Conservation (phyloP, 2,329 filamentous ascomycete genomes). For the Phaeosphaeriaceae sp. region DNA sequence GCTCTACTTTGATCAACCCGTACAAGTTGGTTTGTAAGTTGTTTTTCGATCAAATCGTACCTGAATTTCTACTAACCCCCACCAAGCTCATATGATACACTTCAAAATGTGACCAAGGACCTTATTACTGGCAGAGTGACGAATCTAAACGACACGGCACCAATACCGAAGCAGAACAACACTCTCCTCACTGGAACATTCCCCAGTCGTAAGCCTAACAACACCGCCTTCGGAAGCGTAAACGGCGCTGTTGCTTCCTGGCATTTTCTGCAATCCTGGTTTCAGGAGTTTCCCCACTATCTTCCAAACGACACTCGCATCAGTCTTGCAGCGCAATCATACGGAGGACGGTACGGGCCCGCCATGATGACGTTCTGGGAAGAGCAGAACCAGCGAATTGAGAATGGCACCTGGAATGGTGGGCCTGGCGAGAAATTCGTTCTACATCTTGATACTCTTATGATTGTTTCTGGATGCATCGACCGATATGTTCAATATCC, state of each 20-base stretch:
- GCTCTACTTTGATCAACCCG: conserved; percentile 71
- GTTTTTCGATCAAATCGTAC: background rate
- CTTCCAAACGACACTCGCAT: conserved; percentile 25
- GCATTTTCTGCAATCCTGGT: conserved; percentile 28
- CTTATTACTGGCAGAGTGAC: conserved; percentile 18
- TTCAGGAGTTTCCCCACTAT: conserved; percentile 29
- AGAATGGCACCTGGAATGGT: conserved; percentile 12
- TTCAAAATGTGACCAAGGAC: conserved; percentile 26
- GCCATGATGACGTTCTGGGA: conserved; percentile 22
- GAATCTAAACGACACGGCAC: conserved; percentile 17
- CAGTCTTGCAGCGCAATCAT: conserved; percentile 25
- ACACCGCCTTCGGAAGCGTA: conserved; percentile 22
- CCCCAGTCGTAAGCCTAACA: conserved; percentile 22
- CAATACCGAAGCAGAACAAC: conserved; percentile 21
- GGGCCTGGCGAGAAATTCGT: conserved; percentile 11
- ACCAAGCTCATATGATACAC: conserved; percentile 53
- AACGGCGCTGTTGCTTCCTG: conserved; percentile 27
- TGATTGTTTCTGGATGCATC: conserved; percentile 17
- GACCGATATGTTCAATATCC: conserved; percentile 16
- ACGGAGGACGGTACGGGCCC: conserved; percentile 19
- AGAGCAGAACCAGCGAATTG: conserved; percentile 20
- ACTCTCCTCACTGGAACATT: conserved; percentile 24
- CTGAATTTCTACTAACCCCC: background rate
- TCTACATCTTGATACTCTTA: conserved; percentile 15
- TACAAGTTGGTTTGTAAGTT: conserved; percentile 58